Conservation (phyloP, 2,329 filamentous ascomycete genomes). For the Saccharata proteae region DNA sequence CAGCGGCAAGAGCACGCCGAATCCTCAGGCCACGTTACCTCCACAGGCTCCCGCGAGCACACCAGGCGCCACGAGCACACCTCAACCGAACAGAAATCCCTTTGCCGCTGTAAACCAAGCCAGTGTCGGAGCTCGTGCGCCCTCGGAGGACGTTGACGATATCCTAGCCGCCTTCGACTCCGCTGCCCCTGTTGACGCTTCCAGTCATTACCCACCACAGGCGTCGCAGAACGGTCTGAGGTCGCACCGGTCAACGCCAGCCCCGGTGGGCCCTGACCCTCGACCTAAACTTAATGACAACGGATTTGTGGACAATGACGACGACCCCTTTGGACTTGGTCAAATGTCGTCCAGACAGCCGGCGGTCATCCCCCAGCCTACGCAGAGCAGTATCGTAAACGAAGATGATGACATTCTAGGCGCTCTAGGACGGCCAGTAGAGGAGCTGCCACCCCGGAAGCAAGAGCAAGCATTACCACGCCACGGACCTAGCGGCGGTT, state of each 20-base stretch:
- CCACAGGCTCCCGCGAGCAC: conserved; percentile 20
- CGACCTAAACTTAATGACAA: conserved; percentile 12
- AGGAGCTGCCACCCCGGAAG: conserved; percentile 32
- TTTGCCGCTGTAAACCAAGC: conserved; percentile 22
- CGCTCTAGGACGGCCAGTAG: conserved; percentile 46
- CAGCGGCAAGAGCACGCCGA: conserved; percentile 35
- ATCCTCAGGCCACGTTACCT: conserved; percentile 22
- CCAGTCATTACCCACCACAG: conserved; percentile 43
- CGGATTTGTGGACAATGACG: conserved; percentile 44
- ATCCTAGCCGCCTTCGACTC: conserved; percentile 50
- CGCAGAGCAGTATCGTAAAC: not conserved
- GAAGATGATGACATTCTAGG: conserved; percentile 53
- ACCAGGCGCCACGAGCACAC: conserved; percentile 27
- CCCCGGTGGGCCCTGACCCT: conserved; percentile 8
- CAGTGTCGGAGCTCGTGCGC: conserved; percentile 16
- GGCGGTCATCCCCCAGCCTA: conserved; percentile 14
- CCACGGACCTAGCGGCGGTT: too few species aligned
- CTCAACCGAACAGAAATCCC: conserved; percentile 26
- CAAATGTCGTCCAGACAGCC: conserved; percentile 40
- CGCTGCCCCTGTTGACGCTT: conserved; percentile 45
- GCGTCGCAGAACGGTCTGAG: not conserved
- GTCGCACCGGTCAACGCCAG: conserved; percentile 28
- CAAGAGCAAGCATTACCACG: conserved; percentile 12
- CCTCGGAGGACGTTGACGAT: conserved; percentile 40
- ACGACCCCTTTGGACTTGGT: conserved; percentile 77